phyloP scores from a whole-genome alignment of 305 asterid genomes.

The Solanum hybrid region DNA sequence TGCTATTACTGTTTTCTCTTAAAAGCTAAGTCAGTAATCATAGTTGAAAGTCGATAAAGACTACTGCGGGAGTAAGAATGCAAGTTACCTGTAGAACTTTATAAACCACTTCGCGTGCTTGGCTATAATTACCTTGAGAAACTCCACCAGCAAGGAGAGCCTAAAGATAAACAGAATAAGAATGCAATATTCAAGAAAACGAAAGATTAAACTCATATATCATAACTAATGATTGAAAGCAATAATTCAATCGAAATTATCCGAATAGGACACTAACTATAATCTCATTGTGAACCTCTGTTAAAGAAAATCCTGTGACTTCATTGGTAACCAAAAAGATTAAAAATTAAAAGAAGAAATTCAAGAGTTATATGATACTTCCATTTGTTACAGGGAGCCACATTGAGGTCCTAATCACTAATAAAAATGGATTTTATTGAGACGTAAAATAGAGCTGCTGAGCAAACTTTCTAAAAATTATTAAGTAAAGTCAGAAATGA shows the following conservation, averaged over 20 bases:
- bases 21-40: background rate
- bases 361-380: background rate
- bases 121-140: conserved; percentile 68
- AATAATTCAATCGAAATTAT: background rate
- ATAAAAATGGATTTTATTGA: background rate
- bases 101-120: conserved; percentile 66
- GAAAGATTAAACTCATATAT: background rate
- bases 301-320: background rate
- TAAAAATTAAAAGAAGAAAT: background rate
- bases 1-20: background rate
- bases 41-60: background rate
- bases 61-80: conserved; percentile 1
- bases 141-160: conserved; percentile 79
- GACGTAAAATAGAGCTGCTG: background rate
- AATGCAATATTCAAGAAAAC: background rate
- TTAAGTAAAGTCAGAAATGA: background rate
- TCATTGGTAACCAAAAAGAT: background rate
- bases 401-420: background rate
- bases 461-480: background rate
- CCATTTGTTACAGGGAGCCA: background rate
- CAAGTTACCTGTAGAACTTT: conserved; percentile 66
- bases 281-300: background rate
- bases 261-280: background rate
- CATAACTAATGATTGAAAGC: background rate
- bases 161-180: conserved; percentile 27